Evolutionary conservation across 2,329 filamentous ascomycete genomes (phyloP).

Genomic region (Blastomyces parvus): DNA sequence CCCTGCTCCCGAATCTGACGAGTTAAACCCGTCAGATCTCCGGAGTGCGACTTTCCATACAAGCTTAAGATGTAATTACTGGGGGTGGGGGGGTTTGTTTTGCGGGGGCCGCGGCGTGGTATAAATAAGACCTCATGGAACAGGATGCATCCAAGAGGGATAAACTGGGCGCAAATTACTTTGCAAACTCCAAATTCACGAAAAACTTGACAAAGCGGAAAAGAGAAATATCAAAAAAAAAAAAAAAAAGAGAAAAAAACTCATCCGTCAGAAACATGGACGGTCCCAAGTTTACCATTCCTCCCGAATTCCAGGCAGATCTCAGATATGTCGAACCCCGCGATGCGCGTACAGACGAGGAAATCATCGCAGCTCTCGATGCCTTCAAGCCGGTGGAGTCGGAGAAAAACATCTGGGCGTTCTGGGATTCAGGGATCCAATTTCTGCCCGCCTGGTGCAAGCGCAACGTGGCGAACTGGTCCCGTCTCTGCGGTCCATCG

Average conservation of each 20-base stretch:
- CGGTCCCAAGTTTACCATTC: neutral
- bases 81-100: no score
- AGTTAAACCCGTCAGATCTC: neutral
- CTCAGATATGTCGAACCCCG: neutral
- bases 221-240: neutral
- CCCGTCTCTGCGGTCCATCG: neutral
- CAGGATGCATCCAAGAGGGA: neutral
- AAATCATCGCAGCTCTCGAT: neutral
- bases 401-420: slow-evolving; percentile 35
- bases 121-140: neutral
- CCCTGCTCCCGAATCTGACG: neutral
- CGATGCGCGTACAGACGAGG: neutral
- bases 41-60: neutral
- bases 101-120: no score
- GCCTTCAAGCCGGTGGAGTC: neutral
- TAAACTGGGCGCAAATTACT: neutral
- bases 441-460: neutral
- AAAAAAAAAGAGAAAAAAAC: neutral
- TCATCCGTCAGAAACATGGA: neutral
- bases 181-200: neutral
- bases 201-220: neutral
- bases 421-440: slow-evolving; percentile 33
- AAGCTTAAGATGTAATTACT: no score
- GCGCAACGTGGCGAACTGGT: neutral
- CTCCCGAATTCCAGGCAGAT: neutral